phyloP scores from a whole-genome alignment of 306 rosid species.

The Ziziphus jujuba region DNA sequence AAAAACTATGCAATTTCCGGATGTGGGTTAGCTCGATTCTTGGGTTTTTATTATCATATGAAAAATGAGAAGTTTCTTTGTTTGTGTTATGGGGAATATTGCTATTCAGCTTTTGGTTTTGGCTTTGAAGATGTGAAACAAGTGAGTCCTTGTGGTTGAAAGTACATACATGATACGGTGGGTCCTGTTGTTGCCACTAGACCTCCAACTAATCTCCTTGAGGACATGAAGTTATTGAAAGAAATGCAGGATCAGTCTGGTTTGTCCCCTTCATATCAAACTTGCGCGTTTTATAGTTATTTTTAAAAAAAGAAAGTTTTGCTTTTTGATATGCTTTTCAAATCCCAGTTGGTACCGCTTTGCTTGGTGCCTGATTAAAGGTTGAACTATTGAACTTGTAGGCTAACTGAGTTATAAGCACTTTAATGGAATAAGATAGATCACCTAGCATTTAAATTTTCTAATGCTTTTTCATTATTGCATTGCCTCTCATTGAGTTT shows the following conservation, averaged over 20 bases:
- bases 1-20: not conserved
- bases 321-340: not conserved
- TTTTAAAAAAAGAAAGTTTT: not conserved
- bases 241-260: slow-evolving; percentile 94
- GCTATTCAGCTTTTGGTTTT: slow-evolving; percentile 21
- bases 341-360: not conserved
- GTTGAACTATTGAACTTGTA: not conserved
- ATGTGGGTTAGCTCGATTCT: slow-evolving; percentile 9
- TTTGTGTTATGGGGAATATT: slow-evolving; percentile 2
- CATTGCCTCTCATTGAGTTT: too few species aligned
- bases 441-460: not conserved
- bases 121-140: slow-evolving; percentile 38
- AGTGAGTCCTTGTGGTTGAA: slow-evolving; percentile 26
- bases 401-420: not conserved
- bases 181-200: slow-evolving; percentile 57
- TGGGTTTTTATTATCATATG: slow-evolving; percentile 14
- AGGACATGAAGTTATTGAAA: slow-evolving; percentile 83
- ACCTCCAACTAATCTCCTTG: slow-evolving; percentile 49
- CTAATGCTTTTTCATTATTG: not conserved
- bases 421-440: not conserved
- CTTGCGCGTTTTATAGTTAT: not conserved
- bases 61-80: slow-evolving; percentile 18
- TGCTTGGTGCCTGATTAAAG: not conserved
- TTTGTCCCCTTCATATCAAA: slow-evolving; percentile 20
- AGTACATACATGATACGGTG: too few species aligned